Base-by-base conservation (phyloP, 2,329 filamentous ascomycete genomes). In the Epichloe gansuensis region DNA sequence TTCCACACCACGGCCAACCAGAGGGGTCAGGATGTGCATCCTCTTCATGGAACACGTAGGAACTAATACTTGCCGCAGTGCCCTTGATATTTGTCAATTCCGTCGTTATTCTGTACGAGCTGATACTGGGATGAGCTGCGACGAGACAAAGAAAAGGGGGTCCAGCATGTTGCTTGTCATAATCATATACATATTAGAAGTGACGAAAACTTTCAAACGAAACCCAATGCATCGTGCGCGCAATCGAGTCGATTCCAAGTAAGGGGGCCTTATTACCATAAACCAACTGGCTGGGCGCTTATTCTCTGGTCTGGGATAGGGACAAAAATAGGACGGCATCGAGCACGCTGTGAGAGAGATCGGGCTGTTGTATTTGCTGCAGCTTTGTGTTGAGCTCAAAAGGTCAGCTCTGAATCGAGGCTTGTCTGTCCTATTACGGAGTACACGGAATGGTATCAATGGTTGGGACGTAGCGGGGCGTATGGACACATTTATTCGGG, bases 61-160 rank as follows among this genome's bases (percentile, higher is more conserved):
- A 31, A 9, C 31, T 31, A 31, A 31, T 31, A 11, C 9, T 31
- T 31, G 31, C 31, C 31, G n/a, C 60, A 93, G 88, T 91, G 76
- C 90, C 89, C 13, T 71, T 95, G 57, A 94, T 95, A 69, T 80
- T 82, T 56, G 81, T 91, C 63, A 95, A 95, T 68, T 82, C 83
- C 5, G 67, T 91, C 59, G 85, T 95, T 59, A 93, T 95, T 64
- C 67, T 89, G 55, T 95, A 91, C 70, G 85, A 90, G 70, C 73
- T 93, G 42, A 75, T 90, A 46, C 73, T 91, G 31, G 87, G 87
- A 54, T 91, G 73, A 77, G 6, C 25, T 15, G 5, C 21, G 5
- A 12, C 23, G 9, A 6, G 31, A 11, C 12, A 6, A 23, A 23
- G n/a, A n/a, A 8, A 25, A 42, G 21, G n/a, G n/a, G 41, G n/a